Percentiles rank a stretch among this genome's conserved stretches.
These are phyloP conservation scores for Fraxinus velutina DNA, from an alignment of 305 asterid genomes.

Conservation along the genomic window DNA sequence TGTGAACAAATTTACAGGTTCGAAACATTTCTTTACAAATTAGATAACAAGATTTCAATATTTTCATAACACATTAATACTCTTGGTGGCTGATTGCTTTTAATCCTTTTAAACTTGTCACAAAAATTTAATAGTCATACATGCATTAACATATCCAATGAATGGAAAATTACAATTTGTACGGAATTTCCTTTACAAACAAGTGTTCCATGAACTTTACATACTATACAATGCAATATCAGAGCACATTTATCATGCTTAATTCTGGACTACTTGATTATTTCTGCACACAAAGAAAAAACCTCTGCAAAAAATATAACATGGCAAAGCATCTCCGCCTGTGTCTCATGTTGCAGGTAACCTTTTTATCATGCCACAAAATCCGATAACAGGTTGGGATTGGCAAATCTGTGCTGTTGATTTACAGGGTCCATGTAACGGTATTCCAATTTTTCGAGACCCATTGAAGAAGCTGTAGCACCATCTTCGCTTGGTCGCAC, in stretches of 20 bases:
- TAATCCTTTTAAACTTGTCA: not conserved
- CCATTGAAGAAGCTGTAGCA: constrained; percentile 30
- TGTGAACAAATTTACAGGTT: not conserved
- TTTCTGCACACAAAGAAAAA: constrained; percentile 21
- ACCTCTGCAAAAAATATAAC: constrained; percentile 11
- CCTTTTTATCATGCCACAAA: constrained; percentile 46
- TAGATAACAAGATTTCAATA: not conserved
- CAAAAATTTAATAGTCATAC: not conserved
- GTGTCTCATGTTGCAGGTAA: not conserved
- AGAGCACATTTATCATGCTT: constrained; percentile 26
- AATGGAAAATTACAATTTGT: not conserved
- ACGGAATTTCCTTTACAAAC: constrained; percentile 22
- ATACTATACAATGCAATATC: constrained; percentile 21
- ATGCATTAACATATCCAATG: not conserved
- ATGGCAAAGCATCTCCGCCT: constrained; percentile 14
- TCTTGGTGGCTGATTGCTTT: not conserved
- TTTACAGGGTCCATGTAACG: constrained; percentile 43
- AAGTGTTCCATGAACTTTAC: constrained; percentile 22
- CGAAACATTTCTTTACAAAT: not conserved
- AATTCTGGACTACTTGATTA: constrained; percentile 3
- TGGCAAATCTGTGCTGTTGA: constrained; percentile 52
- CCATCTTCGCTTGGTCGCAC: constrained; percentile 22
- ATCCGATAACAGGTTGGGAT: constrained; percentile 52
- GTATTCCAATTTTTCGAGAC: constrained; percentile 39
- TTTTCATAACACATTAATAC: not conserved